Conservation (phyloP, 2,329 filamentous ascomycete genomes). For the Tolypocladium nubicola region DNA sequence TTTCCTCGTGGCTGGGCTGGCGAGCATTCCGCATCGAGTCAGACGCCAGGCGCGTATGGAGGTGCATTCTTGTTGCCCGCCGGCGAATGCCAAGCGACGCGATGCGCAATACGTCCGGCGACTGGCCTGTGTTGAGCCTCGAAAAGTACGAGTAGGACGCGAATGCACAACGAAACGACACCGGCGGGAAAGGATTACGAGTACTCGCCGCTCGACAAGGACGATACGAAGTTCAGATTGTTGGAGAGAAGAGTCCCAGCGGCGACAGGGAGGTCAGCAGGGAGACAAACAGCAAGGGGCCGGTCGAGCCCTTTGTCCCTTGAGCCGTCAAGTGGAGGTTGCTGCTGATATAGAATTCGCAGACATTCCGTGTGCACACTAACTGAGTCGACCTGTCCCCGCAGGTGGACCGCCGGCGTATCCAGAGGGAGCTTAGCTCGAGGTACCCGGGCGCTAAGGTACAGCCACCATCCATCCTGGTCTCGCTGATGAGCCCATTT, state of each 20-base stretch:
- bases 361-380: neutral
- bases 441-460: neutral
- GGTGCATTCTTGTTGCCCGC: neutral
- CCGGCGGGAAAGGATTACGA: neutral
- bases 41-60: neutral
- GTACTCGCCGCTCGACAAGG: neutral
- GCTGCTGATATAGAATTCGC: neutral
- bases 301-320: neutral
- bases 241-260: neutral
- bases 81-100: neutral
- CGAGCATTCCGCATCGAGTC: neutral
- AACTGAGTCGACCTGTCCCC: neutral
- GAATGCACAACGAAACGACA: neutral
- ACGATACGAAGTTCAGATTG: too few relatives aligned
- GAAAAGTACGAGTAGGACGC: neutral
- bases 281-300: neutral
- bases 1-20: neutral
- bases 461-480: neutral
- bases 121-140: neutral
- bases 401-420: neutral
- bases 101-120: neutral
- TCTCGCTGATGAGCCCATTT: neutral
- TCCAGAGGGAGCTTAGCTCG: neutral
- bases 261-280: neutral
- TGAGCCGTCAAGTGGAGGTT: neutral